These are phyloP conservation scores for Carallia brachiata DNA, from an alignment of 345 rosid genomes.

Conservation along the genomic window DNA sequence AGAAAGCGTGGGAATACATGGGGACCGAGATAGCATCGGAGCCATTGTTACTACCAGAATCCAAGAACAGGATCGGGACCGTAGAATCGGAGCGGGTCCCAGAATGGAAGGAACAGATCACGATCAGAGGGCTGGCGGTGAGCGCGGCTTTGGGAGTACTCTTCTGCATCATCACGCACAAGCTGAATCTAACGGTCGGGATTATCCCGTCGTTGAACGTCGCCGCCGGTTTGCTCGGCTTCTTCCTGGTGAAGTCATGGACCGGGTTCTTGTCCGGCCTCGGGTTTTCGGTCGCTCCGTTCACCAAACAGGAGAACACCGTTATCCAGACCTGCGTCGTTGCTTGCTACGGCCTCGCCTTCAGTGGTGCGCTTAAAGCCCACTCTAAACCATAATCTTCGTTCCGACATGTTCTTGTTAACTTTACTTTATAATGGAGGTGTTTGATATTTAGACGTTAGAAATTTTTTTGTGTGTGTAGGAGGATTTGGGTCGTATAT, in stretches of 20 bases:
- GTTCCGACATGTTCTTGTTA: no score
- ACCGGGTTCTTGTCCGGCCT: slow-evolving; percentile 58
- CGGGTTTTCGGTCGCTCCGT: slow-evolving; percentile 60
- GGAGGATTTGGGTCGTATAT: slow-evolving; percentile 91
- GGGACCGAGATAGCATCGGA: slow-evolving; percentile 61
- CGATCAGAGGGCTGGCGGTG: slow-evolving; percentile 62
- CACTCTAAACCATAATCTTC: not conserved
- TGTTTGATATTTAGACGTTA: not conserved
- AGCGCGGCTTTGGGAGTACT: slow-evolving; percentile 70
- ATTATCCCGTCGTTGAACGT: slow-evolving; percentile 87
- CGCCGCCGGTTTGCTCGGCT: slow-evolving; percentile 89
- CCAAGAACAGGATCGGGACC: slow-evolving; percentile 18
- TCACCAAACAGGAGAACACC: slow-evolving; percentile 89
- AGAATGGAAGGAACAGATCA: slow-evolving; percentile 92
- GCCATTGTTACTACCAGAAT: slow-evolving; percentile 40
- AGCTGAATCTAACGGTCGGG: slow-evolving; percentile 86
- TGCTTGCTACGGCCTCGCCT: slow-evolving; percentile 92
- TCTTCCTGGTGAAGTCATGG: slow-evolving; percentile 93
- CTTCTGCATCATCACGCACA: slow-evolving; percentile 88
- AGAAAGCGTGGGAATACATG: slow-evolving; percentile 28
- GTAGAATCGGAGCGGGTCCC: slow-evolving; percentile 45
- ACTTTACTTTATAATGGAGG: not conserved
- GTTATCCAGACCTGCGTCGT: slow-evolving; percentile 97
- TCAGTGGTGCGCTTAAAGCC: slow-evolving; percentile 45
- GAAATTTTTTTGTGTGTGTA: slow-evolving; percentile 13